A percentile compares a stretch with the other conserved stretches of the same genome.
Evolutionary conservation across 192 early-diverging fungal genomes (phyloP).

Genomic region (Entophlyctis helioformis): DNA sequence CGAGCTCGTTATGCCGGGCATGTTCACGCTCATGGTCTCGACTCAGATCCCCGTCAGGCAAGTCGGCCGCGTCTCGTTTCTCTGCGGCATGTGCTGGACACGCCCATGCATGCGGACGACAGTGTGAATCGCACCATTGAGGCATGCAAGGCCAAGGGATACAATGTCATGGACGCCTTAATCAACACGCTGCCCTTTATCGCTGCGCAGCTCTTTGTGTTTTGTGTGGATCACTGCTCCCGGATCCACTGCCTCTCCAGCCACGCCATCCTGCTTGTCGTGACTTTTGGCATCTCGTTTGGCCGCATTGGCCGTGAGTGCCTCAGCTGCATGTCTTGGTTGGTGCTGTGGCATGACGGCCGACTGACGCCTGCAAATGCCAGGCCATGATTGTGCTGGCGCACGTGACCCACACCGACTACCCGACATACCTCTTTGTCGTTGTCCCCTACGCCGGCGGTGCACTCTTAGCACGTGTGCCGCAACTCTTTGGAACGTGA

Average conservation of each 20-base stretch:
- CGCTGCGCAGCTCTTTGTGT: too few species aligned
- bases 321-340: too few species aligned
- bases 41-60: slow-evolving; percentile 48
- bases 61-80: background rate
- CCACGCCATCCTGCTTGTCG: slow-evolving; percentile 12
- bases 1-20: slow-evolving; percentile 19
- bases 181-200: slow-evolving; percentile 7
- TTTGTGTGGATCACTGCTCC: too few species aligned
- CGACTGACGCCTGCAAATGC: too few species aligned
- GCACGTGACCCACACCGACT: slow-evolving; percentile 71
- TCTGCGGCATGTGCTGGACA: background rate
- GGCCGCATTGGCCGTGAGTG: slow-evolving; percentile 14
- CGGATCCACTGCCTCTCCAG: too few species aligned
- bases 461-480: slow-evolving; percentile 53
- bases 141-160: slow-evolving; percentile 8
- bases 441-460: slow-evolving; percentile 64
- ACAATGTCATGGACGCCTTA: slow-evolving; percentile 5
- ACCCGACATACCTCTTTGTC: slow-evolving; percentile 73
- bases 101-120: too few species aligned
- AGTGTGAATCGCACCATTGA: slow-evolving; percentile 8
- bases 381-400: slow-evolving; percentile 78
- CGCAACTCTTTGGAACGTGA: slow-evolving; percentile 39
- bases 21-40: slow-evolving; percentile 28
- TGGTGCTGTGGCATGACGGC: too few species aligned
- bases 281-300: slow-evolving; percentile 13